Percentiles rank a stretch among this genome's conserved stretches.
Evolutionary conservation across 2,329 filamentous ascomycete genomes (phyloP).

Genomic region (Septoria linicola): DNA sequence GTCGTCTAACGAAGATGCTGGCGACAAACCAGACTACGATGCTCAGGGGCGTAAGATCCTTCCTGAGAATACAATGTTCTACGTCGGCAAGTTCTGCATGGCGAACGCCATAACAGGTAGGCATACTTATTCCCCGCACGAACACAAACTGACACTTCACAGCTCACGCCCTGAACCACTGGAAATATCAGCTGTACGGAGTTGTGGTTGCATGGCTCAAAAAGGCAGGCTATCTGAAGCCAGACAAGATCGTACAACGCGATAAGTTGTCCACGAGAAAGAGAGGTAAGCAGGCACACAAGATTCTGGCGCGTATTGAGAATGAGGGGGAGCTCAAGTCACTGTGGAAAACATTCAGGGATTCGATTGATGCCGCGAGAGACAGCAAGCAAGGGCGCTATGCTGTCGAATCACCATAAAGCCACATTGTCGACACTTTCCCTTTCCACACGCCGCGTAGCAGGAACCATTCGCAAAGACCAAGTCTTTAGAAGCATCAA

Average conservation of each 20-base stretch:
- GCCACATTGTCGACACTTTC: no score
- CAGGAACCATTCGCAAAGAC: no score
- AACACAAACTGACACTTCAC: constrained; percentile 32
- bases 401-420: constrained; percentile 5
- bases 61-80: constrained; percentile 49
- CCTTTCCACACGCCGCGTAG: no score
- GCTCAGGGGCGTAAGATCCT: constrained; percentile 51
- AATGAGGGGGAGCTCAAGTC: constrained; percentile 57
- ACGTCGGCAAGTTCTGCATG: constrained; percentile 53
- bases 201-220: constrained; percentile 66
- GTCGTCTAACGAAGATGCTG: constrained; percentile 35
- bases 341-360: constrained; percentile 66
- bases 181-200: constrained; percentile 71
- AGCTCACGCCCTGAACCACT: constrained; percentile 71
- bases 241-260: constrained; percentile 59
- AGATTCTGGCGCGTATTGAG: constrained; percentile 65
- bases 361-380: constrained; percentile 59
- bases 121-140: constrained; percentile 52
- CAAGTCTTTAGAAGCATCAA: no score
- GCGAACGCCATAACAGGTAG: constrained; percentile 5
- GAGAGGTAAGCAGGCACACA: constrained; percentile 59
- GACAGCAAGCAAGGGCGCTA: constrained; percentile 45
- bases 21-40: constrained; percentile 46
- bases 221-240: constrained; percentile 56
- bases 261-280: constrained; percentile 62